These are phyloP conservation scores for Ogataea haglerorum DNA, from an alignment of 805 yeast species.

Conservation along the genomic window DNA sequence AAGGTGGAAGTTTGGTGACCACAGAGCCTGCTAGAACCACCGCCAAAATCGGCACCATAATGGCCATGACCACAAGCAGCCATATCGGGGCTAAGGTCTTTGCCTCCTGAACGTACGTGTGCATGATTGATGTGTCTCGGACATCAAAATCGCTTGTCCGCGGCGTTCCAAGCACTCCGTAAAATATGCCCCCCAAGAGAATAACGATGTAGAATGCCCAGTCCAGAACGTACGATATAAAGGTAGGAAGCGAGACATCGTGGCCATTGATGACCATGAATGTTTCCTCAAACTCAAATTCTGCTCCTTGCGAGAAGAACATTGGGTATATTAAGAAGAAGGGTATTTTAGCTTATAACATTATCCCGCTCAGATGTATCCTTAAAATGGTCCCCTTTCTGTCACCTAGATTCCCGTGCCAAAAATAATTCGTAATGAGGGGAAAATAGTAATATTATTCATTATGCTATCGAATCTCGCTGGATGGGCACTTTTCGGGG, in stretches of 20 bases:
- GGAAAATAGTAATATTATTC: slow-evolving; percentile 1
- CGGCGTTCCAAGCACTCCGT: slow-evolving; percentile 36
- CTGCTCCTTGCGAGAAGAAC: slow-evolving; percentile 19
- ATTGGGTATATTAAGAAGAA: slow-evolving; percentile 3
- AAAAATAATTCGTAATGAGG: slow-evolving; percentile 1
- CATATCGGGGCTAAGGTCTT: slow-evolving; percentile 34
- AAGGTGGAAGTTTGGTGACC: slow-evolving; percentile 16
- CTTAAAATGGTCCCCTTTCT: slow-evolving; percentile 1
- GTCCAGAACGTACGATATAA: slow-evolving; percentile 31
- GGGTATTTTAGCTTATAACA: background rate
- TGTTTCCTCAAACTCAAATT: slow-evolving; percentile 25
- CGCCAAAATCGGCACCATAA: slow-evolving; percentile 34
- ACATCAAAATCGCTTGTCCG: slow-evolving; percentile 40
- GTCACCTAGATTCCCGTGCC: slow-evolving; percentile 8
- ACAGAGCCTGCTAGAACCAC: slow-evolving; percentile 23
- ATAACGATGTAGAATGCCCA: slow-evolving; percentile 30
- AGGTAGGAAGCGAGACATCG: slow-evolving; percentile 29
- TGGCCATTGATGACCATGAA: slow-evolving; percentile 24
- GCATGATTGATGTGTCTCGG: slow-evolving; percentile 32
- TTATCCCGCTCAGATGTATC: slow-evolving; percentile 3
- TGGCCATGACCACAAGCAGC: slow-evolving; percentile 29
- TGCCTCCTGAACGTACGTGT: slow-evolving; percentile 34
- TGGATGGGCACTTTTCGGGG: slow-evolving; percentile 40
- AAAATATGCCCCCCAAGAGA: slow-evolving; percentile 25
- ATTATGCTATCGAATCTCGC: slow-evolving; percentile 21